These are phyloP conservation scores for Cryphonectria japonica DNA, from an alignment of 2,329 filamentous ascomycete species.

Conservation along the genomic window DNA sequence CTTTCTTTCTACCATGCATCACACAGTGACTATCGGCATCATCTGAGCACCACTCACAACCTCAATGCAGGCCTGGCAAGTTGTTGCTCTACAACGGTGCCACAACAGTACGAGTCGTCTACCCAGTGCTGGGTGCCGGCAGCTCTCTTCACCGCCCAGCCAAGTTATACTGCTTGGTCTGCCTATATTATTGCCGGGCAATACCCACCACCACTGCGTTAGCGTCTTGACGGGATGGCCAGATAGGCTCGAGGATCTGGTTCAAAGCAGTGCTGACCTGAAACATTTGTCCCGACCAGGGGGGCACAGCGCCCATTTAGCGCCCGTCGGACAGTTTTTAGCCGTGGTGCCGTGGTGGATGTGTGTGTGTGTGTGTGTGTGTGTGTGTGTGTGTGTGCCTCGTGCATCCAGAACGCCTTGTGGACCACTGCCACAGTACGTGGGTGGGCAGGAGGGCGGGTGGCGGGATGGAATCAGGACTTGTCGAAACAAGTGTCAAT, in stretches of 20 bases:
- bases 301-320: not conserved
- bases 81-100: no score
- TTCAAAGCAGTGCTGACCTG: slow-evolving; percentile 4
- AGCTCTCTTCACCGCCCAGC: not conserved
- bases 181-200: not conserved
- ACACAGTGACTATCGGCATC: no score
- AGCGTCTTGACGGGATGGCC: not conserved
- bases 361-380: not conserved
- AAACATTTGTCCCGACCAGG: slow-evolving; percentile 10
- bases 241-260: not conserved
- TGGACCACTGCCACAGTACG: not conserved
- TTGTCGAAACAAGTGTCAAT: slow-evolving; percentile 11
- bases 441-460: not conserved
- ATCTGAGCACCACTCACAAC: no score
- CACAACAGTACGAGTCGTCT: no score
- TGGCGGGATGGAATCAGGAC: slow-evolving; percentile 7
- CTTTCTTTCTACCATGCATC: no score
- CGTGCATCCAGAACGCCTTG: not conserved
- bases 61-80: no score
- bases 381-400: not conserved
- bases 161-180: not conserved
- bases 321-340: slow-evolving; percentile 16
- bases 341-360: not conserved
- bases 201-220: not conserved
- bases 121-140: no score